Evolutionary conservation across 257 asterid genomes (phyloP).

Genomic region (Solanum microdontum): DNA sequence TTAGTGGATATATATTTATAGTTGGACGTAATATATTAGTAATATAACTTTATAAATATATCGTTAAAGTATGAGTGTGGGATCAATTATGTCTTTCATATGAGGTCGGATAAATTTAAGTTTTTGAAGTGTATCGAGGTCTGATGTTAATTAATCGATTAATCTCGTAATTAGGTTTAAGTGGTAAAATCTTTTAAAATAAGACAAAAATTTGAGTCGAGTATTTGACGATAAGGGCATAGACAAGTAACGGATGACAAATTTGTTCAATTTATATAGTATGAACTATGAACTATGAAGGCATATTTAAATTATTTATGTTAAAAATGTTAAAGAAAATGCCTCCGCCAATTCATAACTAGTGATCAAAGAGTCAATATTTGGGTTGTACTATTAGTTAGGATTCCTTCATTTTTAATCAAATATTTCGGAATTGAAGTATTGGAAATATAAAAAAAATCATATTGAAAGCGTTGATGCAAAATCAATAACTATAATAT

Average conservation of each 20-base stretch:
- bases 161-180: too few species aligned
- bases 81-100: neutral
- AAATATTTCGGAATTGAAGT: neutral
- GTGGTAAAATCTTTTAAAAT: too few species aligned
- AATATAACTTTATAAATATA: neutral
- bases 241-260: neutral
- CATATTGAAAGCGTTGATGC: too few species aligned
- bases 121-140: neutral
- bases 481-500: too few species aligned
- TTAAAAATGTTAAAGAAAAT: neutral
- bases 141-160: too few species aligned
- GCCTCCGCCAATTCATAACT: neutral
- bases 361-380: neutral
- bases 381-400: too few species aligned
- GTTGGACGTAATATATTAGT: too few species aligned
- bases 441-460: too few species aligned
- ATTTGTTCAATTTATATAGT: neutral
- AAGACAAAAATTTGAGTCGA: too few species aligned
- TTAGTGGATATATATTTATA: neutral
- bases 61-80: neutral
- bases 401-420: neutral
- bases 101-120: rapidly evolving
- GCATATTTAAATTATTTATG: neutral
- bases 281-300: neutral
- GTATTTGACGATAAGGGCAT: neutral